These are phyloP conservation scores for Emergomyces orientalis DNA, from an alignment of 2,329 filamentous ascomycete species.

Conservation along the genomic window DNA sequence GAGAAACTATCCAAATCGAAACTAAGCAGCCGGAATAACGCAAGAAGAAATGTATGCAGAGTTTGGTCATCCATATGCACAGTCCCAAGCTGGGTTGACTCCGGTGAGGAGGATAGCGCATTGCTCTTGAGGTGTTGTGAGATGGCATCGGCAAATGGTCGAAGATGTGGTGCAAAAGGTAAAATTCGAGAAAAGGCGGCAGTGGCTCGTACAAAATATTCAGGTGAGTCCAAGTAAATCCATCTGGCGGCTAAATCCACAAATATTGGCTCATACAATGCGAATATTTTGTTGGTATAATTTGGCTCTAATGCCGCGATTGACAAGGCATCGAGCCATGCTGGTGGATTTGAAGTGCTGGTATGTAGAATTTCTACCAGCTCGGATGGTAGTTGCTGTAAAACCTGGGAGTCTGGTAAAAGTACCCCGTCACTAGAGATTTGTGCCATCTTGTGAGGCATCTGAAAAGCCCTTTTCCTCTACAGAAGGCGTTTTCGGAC, in stretches of 20 bases:
- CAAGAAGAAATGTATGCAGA: conserved; percentile 49
- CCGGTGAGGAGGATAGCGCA: conserved; percentile 26
- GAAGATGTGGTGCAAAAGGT: conserved; percentile 71
- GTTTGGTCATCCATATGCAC: conserved; percentile 29
- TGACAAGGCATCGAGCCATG: conserved; percentile 63
- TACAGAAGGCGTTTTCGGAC: conserved; percentile 17
- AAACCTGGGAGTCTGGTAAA: conserved; percentile 42
- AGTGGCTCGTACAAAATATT: conserved; percentile 41
- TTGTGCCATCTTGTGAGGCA: conserved; percentile 29
- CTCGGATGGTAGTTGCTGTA: conserved; percentile 58
- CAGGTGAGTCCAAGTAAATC: conserved; percentile 39
- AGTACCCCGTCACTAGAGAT: conserved; percentile 41
- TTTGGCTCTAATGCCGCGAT: conserved; percentile 57
- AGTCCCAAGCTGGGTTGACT: conserved; percentile 23
- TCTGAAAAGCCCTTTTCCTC: conserved; percentile 9
- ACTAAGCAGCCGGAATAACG: conserved; percentile 68
- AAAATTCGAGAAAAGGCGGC: conserved; percentile 70
- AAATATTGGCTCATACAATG: conserved; percentile 64
- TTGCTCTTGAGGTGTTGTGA: conserved; percentile 25
- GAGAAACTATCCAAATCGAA: conserved; percentile 64
- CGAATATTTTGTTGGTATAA: conserved; percentile 50
- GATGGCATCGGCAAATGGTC: conserved; percentile 56
- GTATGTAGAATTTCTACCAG: conserved; percentile 58
- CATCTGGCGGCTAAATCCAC: conserved; percentile 77
- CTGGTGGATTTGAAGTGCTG: conserved; percentile 48